Evolutionary conservation across 176 grass and related monocot genomes (phyloP).

Genomic region (Eleusine coracana): DNA sequence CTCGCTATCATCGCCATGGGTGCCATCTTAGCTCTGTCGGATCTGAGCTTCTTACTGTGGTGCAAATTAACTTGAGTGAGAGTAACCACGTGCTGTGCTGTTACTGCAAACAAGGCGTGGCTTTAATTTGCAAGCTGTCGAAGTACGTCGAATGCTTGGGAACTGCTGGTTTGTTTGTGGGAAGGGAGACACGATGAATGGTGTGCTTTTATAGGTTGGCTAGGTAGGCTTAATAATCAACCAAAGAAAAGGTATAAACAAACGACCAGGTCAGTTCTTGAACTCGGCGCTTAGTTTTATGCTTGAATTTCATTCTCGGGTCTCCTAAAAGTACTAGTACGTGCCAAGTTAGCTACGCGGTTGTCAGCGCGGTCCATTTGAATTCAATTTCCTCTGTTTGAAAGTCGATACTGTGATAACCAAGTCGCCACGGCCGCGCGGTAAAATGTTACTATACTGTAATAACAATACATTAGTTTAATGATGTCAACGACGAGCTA

Average conservation of each 20-base stretch:
- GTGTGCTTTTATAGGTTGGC: not conserved
- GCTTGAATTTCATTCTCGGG: not conserved
- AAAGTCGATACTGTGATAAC: not conserved
- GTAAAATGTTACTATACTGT: not conserved
- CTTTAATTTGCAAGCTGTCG: not conserved
- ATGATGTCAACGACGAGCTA: not conserved
- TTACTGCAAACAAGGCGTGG: not conserved
- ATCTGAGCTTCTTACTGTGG: too few species aligned
- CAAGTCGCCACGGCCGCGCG: not conserved
- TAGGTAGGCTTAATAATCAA: not conserved
- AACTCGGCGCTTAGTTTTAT: not conserved
- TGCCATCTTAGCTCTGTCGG: too few species aligned
- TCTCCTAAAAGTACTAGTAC: not conserved
- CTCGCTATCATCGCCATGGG: not conserved
- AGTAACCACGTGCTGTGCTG: not conserved
- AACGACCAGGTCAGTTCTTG: not conserved
- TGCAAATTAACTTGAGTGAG: too few species aligned
- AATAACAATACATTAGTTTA: too few species aligned
- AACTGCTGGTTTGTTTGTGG: not conserved
- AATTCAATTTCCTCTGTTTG: not conserved
- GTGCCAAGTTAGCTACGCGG: not conserved
- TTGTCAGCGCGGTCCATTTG: not conserved
- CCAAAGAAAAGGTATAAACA: not conserved
- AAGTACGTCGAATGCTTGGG: not conserved
- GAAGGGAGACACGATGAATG: not conserved